Evolutionary conservation across 495 filamentous ascomycete species (phyloP), one percentile per base, ranked within the genome.

Genomic region (Apodospora peruviana): DNA sequence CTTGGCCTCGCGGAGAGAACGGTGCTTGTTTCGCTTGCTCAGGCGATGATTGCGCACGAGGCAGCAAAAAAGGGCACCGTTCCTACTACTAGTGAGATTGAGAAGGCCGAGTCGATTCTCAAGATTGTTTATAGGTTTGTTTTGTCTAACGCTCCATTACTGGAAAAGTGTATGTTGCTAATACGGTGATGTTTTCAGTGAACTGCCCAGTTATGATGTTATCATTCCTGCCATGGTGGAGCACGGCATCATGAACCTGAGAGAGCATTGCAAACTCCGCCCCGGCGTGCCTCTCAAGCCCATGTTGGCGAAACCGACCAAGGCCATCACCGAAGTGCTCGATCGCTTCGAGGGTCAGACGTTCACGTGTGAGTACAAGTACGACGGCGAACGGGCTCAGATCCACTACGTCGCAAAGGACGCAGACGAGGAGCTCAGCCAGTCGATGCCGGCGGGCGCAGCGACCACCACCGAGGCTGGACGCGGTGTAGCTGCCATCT

Each of bases 311-410:
- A 97, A 96, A 57, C 94, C 93, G 1, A 98, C 94, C 0, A 98
- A 98, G 66, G 89, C 93, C n/a, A 97, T 98, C 55, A 94, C 90
- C 0, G 93, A 98, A 67, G 94, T 98, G 0, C 81, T 97, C 1
- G 93, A 98, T 68, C 87, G 94, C 14, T 98, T 98, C 57, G 93
- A 97, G 69, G 82, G 86, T 29, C 91, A 94, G 62, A 85, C 86
- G 5, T 98, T 97, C 55, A 97, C 93, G 14, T 98, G 94, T 70
- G 93, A 98, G 60, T 98, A 95, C 73, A 98, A 98, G 60, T 98
- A 98, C 57, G 93, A 98, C 57, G 93, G 93, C 22, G 93, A 98
- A 66, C 75, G 93, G 60, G 91, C 94, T 14, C 93, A 98, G 67
- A 96, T 98, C 39, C 93, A 98, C 63, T 98, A 90, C 51, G 90